Evolutionary conservation across 371 early-diverging fungal species (phyloP).

Genomic region (Mucor circinelloides): DNA sequence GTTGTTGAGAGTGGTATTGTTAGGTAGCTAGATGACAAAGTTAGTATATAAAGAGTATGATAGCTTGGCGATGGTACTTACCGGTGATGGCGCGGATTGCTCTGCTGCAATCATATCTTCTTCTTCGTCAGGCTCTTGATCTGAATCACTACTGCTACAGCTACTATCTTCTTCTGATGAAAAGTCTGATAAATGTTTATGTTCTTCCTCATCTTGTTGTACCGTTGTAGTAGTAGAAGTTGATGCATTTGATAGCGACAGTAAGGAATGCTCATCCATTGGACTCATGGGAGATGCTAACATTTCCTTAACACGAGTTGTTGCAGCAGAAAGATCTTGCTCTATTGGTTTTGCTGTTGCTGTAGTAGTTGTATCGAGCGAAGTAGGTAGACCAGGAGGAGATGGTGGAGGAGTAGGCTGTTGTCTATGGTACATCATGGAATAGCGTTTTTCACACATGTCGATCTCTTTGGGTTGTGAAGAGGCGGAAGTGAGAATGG

Average conservation of each 20-base stretch:
- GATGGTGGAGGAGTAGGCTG: slow-evolving; percentile 23
- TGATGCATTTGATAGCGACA: not conserved
- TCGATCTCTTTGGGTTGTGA: slow-evolving; percentile 26
- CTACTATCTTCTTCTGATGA: slow-evolving; percentile 7
- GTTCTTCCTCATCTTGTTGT: not conserved
- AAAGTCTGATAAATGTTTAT: slow-evolving; percentile 3
- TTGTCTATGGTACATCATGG: slow-evolving; percentile 14
- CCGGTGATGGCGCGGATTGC: not conserved
- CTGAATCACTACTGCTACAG: slow-evolving; percentile 7
- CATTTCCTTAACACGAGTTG: not conserved
- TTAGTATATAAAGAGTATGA: too few species aligned
- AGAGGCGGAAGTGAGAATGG: slow-evolving; percentile 19
- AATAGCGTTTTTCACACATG: slow-evolving; percentile 34
- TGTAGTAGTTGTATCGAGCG: not conserved
- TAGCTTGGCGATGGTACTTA: too few species aligned
- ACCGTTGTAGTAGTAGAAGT: not conserved
- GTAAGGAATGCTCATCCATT: slow-evolving; percentile 5
- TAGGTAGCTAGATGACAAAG: not conserved
- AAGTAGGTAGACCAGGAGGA: slow-evolving; percentile 9
- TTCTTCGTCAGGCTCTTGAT: not conserved
- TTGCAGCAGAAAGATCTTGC: not conserved
- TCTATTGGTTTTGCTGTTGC: not conserved
- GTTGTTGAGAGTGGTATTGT: not conserved
- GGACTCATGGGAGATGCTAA: slow-evolving; percentile 4
- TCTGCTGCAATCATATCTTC: not conserved